phyloP scores from a whole-genome alignment of 2,329 filamentous ascomycete species.

The Metarhizium rileyi region DNA sequence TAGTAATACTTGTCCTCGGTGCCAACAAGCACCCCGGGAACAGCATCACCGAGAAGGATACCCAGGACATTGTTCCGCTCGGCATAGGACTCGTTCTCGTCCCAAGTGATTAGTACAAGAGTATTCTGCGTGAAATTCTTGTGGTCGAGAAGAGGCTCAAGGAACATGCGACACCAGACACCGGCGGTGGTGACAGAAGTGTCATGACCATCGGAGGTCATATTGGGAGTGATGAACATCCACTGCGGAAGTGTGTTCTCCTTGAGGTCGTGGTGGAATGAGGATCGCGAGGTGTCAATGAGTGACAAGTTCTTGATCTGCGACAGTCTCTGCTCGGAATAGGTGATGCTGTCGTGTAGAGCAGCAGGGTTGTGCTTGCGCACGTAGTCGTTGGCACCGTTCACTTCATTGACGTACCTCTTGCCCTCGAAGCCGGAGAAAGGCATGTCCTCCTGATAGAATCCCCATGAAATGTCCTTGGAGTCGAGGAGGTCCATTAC shows the following conservation, averaged over 20 bases:
- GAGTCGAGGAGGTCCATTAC: slow-evolving; percentile 60
- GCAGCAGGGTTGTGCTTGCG: slow-evolving; percentile 69
- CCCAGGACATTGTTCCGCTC: slow-evolving; percentile 59
- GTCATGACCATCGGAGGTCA: slow-evolving; percentile 71
- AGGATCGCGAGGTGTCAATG: slow-evolving; percentile 30
- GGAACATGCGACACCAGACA: slow-evolving; percentile 55
- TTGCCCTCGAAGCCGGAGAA: slow-evolving; percentile 62
- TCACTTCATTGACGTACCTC: slow-evolving; percentile 54
- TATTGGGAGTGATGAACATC: slow-evolving; percentile 64
- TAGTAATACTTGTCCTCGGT: slow-evolving; percentile 62
- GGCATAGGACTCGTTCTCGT: slow-evolving; percentile 64
- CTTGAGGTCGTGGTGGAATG: slow-evolving; percentile 59
- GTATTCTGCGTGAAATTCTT: slow-evolving; percentile 66
- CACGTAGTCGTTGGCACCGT: slow-evolving; percentile 64
- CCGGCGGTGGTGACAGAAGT: slow-evolving; percentile 59
- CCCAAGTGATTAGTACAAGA: slow-evolving; percentile 67
- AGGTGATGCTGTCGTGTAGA: slow-evolving; percentile 55
- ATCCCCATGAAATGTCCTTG: slow-evolving; percentile 55
- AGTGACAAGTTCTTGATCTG: slow-evolving; percentile 62
- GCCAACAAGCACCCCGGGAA: slow-evolving; percentile 54
- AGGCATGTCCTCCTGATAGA: slow-evolving; percentile 72
- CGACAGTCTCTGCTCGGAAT: slow-evolving; percentile 47
- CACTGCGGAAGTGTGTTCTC: slow-evolving; percentile 58
- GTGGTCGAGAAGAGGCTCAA: slow-evolving; percentile 61
- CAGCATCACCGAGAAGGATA: slow-evolving; percentile 64